These are phyloP conservation scores for Gnaphalium uliginosum DNA, from an alignment of 129 eudicot genomes.

Conservation along the genomic window DNA sequence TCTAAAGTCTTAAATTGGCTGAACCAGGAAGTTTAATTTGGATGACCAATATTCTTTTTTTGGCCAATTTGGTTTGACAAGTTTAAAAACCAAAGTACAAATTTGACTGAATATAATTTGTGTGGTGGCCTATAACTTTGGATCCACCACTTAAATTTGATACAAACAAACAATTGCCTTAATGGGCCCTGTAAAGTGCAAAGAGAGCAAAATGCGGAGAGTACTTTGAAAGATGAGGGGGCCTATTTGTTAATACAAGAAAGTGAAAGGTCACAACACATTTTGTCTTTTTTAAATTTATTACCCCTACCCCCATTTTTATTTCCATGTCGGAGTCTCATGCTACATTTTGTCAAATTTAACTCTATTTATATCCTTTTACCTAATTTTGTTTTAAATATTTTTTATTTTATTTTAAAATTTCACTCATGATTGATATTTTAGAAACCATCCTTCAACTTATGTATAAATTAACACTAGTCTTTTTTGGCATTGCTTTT, in stretches of 20 bases:
- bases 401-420: background rate
- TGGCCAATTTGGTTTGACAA: too few relatives aligned
- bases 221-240: constrained; percentile 33
- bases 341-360: constrained; percentile 37
- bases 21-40: too few relatives aligned
- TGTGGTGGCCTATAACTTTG: too few relatives aligned
- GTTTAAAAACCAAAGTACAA: too few relatives aligned
- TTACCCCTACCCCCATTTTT: constrained; percentile 16
- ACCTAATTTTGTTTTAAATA: constrained; percentile 18
- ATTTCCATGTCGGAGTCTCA: constrained; percentile 37
- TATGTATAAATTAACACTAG: too few relatives aligned
- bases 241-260: constrained; percentile 29
- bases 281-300: constrained; percentile 30
- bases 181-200: constrained; percentile 18
- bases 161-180: constrained; percentile 2
- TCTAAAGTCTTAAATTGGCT: too few relatives aligned
- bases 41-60: too few relatives aligned
- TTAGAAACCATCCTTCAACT: too few relatives aligned
- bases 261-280: constrained; percentile 36
- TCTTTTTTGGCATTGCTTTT: too few relatives aligned
- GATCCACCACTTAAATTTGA: too few relatives aligned
- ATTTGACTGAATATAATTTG: too few relatives aligned
- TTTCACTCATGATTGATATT: too few relatives aligned
- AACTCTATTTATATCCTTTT: constrained; percentile 30
- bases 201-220: constrained; percentile 18